These are phyloP conservation scores for Echinosophora koreensis DNA, from an alignment of 306 rosid species.

Conservation along the genomic window DNA sequence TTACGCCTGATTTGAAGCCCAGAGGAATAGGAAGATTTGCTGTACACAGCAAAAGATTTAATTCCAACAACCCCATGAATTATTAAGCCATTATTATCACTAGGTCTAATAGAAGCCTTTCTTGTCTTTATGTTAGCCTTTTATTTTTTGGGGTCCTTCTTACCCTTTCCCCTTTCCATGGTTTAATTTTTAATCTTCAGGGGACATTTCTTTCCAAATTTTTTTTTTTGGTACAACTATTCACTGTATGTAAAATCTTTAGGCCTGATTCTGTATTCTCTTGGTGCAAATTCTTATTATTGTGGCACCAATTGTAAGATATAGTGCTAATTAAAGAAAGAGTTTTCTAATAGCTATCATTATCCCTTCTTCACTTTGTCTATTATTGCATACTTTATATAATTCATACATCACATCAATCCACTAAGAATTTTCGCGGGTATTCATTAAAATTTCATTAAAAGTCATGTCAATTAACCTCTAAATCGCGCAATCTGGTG, in stretches of 20 bases:
- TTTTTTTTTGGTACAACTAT: constrained; percentile 44
- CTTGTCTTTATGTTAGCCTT: constrained; percentile 45
- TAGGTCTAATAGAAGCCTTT: constrained; percentile 61
- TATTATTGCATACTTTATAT: constrained; percentile 48
- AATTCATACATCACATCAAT: constrained; percentile 56
- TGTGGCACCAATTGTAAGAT: constrained; percentile 74
- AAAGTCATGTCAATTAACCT: constrained; percentile 73
- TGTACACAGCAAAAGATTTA: constrained; percentile 75
- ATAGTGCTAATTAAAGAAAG: constrained; percentile 67
- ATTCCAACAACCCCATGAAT: constrained; percentile 61
- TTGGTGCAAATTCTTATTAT: constrained; percentile 63
- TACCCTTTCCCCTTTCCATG: constrained; percentile 35
- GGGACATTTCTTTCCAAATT: constrained; percentile 45
- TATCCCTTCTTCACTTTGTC: constrained; percentile 43
- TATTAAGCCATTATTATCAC: constrained; percentile 54
- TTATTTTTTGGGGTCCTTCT: neutral
- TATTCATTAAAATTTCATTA: constrained; percentile 48
- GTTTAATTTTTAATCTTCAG: constrained; percentile 55
- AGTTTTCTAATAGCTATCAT: constrained; percentile 48
- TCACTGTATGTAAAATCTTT: constrained; percentile 87
- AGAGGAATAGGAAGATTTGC: constrained; percentile 50
- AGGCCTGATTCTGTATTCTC: constrained; percentile 61
- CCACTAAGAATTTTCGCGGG: constrained; percentile 49
- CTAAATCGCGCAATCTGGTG: constrained; percentile 62
- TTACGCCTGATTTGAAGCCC: constrained; percentile 58